Base-by-base conservation (phyloP, 139 green algal species). In the Microglena sp. region DNA sequence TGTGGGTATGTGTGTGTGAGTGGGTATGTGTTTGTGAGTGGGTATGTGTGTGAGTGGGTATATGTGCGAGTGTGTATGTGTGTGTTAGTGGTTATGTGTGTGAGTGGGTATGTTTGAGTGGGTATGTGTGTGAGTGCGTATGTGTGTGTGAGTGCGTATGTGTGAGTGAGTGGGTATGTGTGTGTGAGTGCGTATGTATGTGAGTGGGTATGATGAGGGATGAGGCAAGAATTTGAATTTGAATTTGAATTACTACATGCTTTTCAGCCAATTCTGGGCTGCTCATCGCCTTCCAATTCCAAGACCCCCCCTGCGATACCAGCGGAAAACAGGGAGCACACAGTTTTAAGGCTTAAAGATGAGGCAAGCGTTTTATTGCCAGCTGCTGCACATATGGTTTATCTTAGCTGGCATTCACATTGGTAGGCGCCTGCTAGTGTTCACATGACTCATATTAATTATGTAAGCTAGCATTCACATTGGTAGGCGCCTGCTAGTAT, bases 281-380 rank as follows among this genome's bases (percentile, higher is more conserved):
- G 76, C 28, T 67, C 69, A 31, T 63, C 63, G 58, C 75, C 78
- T 67, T 77, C 75, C 5, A 70, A 70, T 26, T 28, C 27, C 26
- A 45, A 31, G 2, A 71, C 70, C 75, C 75, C 78, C 5, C 35
- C 43, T 22, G 27, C 27, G 44, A n/a, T n/a, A n/a, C n/a, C n/a
- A n/a, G n/a, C n/a, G n/a, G n/a, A n/a, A n/a, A n/a, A n/a, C n/a
- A n/a, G n/a, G n/a, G n/a, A n/a, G n/a, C n/a, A n/a, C n/a, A n/a
- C n/a, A n/a, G n/a, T n/a, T n/a, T n/a, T n/a, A n/a, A n/a, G n/a
- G n/a, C n/a, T n/a, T n/a, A n/a, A n/a, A n/a, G n/a, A n/a, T n/a
- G n/a, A n/a, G n/a, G n/a, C n/a, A n/a, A n/a, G n/a, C n/a, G n/a
- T n/a, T n/a, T n/a, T n/a, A n/a, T n/a, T n/a, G n/a, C n/a, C n/a